Conservation (phyloP, 192 early-diverging fungal species). For the Allomyces arbusculus region DNA sequence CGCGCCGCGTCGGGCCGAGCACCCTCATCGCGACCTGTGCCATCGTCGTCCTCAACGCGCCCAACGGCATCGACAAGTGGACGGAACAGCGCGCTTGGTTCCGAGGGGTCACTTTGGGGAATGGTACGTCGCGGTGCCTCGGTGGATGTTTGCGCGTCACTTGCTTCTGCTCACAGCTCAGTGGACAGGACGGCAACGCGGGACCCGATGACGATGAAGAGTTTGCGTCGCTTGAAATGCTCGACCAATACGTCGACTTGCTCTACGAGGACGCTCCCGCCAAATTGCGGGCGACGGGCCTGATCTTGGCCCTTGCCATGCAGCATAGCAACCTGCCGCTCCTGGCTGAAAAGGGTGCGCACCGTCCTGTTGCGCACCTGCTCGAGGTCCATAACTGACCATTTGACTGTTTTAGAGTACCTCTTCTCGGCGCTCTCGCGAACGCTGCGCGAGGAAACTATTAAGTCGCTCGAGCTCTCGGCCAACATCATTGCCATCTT, state of each 20-base stretch:
- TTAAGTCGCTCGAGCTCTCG: constrained; percentile 24
- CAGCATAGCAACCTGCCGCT: not conserved
- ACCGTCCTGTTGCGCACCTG: not conserved
- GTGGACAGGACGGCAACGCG: not conserved
- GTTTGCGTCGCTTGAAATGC: constrained; percentile 1
- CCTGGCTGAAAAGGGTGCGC: not conserved
- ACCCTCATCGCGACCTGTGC: not conserved
- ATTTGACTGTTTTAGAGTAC: constrained; percentile 2
- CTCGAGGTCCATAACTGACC: not conserved
- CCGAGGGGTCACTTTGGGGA: not conserved
- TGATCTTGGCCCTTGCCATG: not conserved
- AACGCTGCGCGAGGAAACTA: constrained; percentile 30
- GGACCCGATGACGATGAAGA: not conserved
- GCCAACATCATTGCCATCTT: constrained; percentile 37
- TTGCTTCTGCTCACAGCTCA: no score
- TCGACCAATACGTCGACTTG: constrained; percentile 4
- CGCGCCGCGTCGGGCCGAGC: not conserved
- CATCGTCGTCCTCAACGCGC: not conserved
- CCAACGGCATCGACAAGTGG: not conserved
- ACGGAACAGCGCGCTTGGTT: not conserved
- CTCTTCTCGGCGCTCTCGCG: constrained; percentile 26
- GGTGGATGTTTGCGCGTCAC: no score
- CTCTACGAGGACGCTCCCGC: constrained; percentile 8
- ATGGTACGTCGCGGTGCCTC: no score
- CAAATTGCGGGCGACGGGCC: constrained; percentile 3